A percentile compares a stretch with the other conserved stretches of the same genome.
These are phyloP conservation scores for Cordyceps farinosa DNA, from an alignment of 2,329 filamentous ascomycete genomes.

Conservation along the genomic window DNA sequence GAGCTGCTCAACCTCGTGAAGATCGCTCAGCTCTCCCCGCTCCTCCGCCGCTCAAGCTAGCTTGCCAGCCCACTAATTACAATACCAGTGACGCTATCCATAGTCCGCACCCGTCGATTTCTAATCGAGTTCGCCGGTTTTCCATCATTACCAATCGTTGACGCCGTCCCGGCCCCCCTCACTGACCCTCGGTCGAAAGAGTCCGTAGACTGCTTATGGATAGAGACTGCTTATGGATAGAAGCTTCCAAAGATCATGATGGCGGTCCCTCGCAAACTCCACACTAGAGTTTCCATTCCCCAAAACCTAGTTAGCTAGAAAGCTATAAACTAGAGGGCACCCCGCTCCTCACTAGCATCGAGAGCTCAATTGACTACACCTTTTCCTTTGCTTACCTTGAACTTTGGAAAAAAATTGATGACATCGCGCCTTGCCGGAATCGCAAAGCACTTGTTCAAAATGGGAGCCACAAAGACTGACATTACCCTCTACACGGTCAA, in stretches of 20 bases:
- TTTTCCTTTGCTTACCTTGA: not conserved
- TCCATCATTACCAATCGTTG: conserved; percentile 12
- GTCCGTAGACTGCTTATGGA: not conserved
- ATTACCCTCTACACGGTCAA: conserved; percentile 79
- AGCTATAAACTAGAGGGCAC: not conserved
- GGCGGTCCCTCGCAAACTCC: not conserved
- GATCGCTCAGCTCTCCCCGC: not conserved
- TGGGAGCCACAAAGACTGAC: conserved; percentile 43
- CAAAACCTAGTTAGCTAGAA: not conserved
- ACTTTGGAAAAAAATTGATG: conserved; percentile 19
- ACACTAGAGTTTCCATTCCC: not conserved
- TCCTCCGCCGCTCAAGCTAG: not conserved
- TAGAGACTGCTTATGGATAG: not conserved
- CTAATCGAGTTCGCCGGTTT: conserved; percentile 11
- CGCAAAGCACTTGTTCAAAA: conserved; percentile 28
- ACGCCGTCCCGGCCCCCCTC: not conserved
- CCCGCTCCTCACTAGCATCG: not conserved
- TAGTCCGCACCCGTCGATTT: conserved; percentile 1
- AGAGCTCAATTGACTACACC: not conserved
- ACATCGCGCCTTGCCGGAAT: conserved; percentile 27
- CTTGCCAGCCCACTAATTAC: not conserved
- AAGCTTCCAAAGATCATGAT: not conserved
- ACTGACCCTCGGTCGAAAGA: not conserved
- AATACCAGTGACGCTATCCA: conserved; percentile 5
- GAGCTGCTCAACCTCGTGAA: not conserved